phyloP scores from a whole-genome alignment of 768 basidiomycete species.

The Termitomyces sp. region DNA sequence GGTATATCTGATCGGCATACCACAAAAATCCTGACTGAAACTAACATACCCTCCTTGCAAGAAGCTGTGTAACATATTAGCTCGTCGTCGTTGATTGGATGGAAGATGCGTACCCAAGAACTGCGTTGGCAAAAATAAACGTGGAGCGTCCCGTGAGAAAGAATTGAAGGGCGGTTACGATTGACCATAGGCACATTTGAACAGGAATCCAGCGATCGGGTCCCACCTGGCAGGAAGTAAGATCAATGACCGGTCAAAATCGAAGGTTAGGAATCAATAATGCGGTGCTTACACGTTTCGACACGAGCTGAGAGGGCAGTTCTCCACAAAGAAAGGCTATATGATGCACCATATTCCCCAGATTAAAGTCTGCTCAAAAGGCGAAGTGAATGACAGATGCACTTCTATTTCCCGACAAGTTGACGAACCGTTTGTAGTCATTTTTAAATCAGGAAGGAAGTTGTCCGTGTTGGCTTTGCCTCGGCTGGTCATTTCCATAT shows the following conservation, averaged over 20 bases:
- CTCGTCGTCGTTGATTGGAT: neutral
- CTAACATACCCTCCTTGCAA: too few species aligned
- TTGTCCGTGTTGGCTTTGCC: constrained; percentile 56
- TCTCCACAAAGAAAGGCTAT: constrained; percentile 52
- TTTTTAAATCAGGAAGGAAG: constrained; percentile 50
- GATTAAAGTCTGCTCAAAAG: constrained; percentile 42
- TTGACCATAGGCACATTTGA: constrained; percentile 54
- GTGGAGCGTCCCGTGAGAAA: constrained; percentile 49
- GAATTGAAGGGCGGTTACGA: constrained; percentile 51
- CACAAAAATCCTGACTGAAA: too few species aligned
- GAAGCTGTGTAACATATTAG: constrained; percentile 2
- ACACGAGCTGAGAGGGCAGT: constrained; percentile 59
- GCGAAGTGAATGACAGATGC: neutral
- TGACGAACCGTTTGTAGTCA: constrained; percentile 43
- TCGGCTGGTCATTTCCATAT: constrained; percentile 51
- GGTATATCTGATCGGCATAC: neutral
- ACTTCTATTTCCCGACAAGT: neutral
- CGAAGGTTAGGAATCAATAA: neutral
- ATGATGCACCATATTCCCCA: constrained; percentile 52
- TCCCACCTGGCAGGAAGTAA: too few species aligned
- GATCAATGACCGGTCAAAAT: neutral
- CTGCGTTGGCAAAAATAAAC: constrained; percentile 45
- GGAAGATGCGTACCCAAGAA: constrained; percentile 38
- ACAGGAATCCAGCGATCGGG: constrained; percentile 64
- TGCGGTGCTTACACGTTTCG: constrained; percentile 41